Evolutionary conservation across 139 green algal genomes (phyloP).

Genomic region (Chlorella sp.): DNA sequence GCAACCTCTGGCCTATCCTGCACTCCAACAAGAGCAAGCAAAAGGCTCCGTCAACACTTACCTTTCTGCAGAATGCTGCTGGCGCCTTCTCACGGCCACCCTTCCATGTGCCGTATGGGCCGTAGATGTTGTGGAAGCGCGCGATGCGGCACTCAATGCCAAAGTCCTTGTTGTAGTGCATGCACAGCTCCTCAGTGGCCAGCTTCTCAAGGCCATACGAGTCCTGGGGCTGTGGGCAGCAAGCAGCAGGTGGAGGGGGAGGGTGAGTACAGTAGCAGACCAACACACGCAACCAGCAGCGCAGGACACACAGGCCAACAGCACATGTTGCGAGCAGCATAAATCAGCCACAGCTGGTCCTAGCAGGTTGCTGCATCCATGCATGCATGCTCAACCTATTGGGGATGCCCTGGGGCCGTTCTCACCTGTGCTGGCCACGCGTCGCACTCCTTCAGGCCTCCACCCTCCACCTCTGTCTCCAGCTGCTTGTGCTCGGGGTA

Average conservation of each 20-base stretch:
- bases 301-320: background rate
- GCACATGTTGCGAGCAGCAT: too few species aligned
- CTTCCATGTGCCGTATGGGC: constrained; percentile 98
- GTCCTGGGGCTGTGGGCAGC: constrained; percentile 83
- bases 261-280: background rate
- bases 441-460: constrained; percentile 89
- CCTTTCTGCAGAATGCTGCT: constrained; percentile 97
- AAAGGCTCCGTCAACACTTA: too few species aligned
- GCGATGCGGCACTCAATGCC: constrained; percentile 91
- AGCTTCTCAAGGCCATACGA: constrained; percentile 99
- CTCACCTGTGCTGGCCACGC: constrained; percentile 92
- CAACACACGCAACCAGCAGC: background rate
- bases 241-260: background rate
- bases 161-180: constrained; percentile 98
- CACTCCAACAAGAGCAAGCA: too few species aligned
- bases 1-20: too few species aligned
- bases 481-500: constrained; percentile 97
- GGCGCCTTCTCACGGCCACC: constrained; percentile 98
- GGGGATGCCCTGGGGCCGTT: too few species aligned
- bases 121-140: constrained; percentile 92
- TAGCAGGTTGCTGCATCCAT: background rate
- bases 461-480: constrained; percentile 80
- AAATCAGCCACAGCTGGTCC: too few species aligned
- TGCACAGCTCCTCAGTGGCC: constrained; percentile 91
- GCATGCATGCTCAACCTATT: too few species aligned